Base-by-base conservation (phyloP, 108 stramenopile species). In the Pseudonitzschia delicatissima region DNA sequence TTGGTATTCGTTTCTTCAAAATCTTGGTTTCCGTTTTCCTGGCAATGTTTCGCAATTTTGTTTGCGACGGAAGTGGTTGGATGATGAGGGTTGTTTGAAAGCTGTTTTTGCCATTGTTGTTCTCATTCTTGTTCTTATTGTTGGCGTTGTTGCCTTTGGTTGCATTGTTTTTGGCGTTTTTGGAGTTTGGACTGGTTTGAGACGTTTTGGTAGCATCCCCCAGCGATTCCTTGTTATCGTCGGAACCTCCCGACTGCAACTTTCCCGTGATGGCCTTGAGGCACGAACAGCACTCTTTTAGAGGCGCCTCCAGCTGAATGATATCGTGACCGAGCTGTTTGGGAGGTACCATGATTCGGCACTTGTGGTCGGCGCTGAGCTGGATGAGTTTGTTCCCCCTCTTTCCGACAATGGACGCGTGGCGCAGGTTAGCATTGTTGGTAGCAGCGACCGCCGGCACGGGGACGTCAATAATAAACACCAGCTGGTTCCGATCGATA, bases 301-400 rank as follows among this genome's bases (percentile, higher is more conserved):
- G 67, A 5, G 59, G 68, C 6, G 76, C 83, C 59, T 84, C 83
- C 34, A 84, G 45, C 67, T 84, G 83, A 37, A 84, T 52, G 13
- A 84, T 35, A 68, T 83, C 72, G 37, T 79, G 69, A 23, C 68
- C 48, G 27, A 77, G 34, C 52, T 79, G 67, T 40, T 77, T 76
- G 25, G 80, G 84, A 3, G 91, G 91, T 6, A 90, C 78, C 85
- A 86, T 84, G 49, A 93, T 90, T n/a, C 91, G 76, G 15, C 80
- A 80, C 4, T 76, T 29, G 33, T 73, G 61, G 17, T 68, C 70
- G 29, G 88, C 88, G 36, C 75, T 77, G 6, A 86, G 42, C 28
- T 67, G 69, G 21, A 82, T 82, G 36, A 93, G 33, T 2, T 68
- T 72, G 34, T 71, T 34, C 1, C 87, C 91, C 4, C 72, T 69